A percentile compares a stretch with the other conserved stretches of the same genome.
Evolutionary conservation across 352 stramenopile genomes (phyloP).

Genomic region (Plasmopara muralis): DNA sequence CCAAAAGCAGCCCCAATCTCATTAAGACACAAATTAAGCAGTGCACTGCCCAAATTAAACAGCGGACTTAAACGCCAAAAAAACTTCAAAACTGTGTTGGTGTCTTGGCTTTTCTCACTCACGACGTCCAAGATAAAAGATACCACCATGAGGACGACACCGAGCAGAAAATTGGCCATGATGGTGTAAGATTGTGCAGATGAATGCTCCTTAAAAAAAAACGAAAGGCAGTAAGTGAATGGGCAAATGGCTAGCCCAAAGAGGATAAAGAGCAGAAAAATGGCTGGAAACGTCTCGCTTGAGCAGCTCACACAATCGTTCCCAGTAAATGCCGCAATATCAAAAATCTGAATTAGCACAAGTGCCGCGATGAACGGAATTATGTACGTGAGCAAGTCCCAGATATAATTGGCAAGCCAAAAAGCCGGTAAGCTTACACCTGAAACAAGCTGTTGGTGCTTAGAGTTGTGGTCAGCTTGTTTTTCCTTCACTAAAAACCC

Average conservation of each 20-base stretch:
- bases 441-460: constrained; percentile 94
- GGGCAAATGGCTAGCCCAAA: constrained; percentile 51
- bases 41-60: constrained; percentile 34
- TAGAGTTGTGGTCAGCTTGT: constrained; percentile 86
- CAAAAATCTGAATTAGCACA: constrained; percentile 43
- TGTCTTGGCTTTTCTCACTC: constrained; percentile 27
- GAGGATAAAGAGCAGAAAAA: constrained; percentile 49
- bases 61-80: constrained; percentile 65
- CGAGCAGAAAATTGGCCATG: constrained; percentile 57
- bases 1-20: constrained; percentile 25
- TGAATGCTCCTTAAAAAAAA: constrained; percentile 50
- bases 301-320: constrained; percentile 45
- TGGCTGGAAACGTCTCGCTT: constrained; percentile 29
- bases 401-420: constrained; percentile 93
- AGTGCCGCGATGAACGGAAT: constrained; percentile 43
- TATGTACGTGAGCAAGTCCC: constrained; percentile 88
- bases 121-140: constrained; percentile 48
- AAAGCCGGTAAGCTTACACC: constrained; percentile 90
- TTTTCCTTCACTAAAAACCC: constrained; percentile 94
- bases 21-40: constrained; percentile 31
- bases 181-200: constrained; percentile 58
- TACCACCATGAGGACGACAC: constrained; percentile 48
- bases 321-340: constrained; percentile 41
- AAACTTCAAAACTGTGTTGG: constrained; percentile 60
- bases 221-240: constrained; percentile 59